Evolutionary conservation across 1,284 basidiomycete genomes (phyloP), one percentile per base, ranked within the genome.

Genomic region (Ceratobasidium papillatum): DNA sequence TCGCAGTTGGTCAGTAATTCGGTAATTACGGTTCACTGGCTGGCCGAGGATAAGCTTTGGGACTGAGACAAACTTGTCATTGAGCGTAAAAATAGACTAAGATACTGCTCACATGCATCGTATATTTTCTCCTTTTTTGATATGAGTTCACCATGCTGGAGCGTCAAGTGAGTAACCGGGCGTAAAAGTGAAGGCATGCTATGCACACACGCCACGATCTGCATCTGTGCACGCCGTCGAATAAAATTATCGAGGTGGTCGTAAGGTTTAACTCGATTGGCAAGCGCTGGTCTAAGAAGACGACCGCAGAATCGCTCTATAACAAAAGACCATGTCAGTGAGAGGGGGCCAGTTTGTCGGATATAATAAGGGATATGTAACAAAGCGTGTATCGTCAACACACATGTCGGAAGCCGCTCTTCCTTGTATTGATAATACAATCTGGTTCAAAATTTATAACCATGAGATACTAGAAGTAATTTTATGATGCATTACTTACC

Each of bases 261-360:
- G 38, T 76, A 81, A 0, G 81, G 82, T 36, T 74, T 77, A 0
- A 76, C 74, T 2, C 78, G 78, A 56, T 77, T 81, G 3, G 45
- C 41, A 27, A 82, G 78, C 5, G 78, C 77, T 14, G 77, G 78
- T 25, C 61, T n/a, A 19, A 78, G 75, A 17, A 82, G 74, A 27
- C 38, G 36, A 9, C 79, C 78, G 75, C 81, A 82, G 56, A 76
- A 79, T 3, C 78, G 76, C 68, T 82, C 81, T 78, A 81, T 86
- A 0, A 82, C 80, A 73, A 84, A 86, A 0, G 84, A 83, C 85
- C 84, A 86, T 54, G 83, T 83, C 11, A 78, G 78, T 84, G 84
- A 85, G 0, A 84, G 83, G 1, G 84, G 84, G 0, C 79, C 72
- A 5, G 74, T 76, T 0, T 22, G 1, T 11, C 64, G 45, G 34